These are phyloP conservation scores for Scheffersomyces lignicola DNA, from an alignment of 1,139 yeast species.

Conservation along the genomic window DNA sequence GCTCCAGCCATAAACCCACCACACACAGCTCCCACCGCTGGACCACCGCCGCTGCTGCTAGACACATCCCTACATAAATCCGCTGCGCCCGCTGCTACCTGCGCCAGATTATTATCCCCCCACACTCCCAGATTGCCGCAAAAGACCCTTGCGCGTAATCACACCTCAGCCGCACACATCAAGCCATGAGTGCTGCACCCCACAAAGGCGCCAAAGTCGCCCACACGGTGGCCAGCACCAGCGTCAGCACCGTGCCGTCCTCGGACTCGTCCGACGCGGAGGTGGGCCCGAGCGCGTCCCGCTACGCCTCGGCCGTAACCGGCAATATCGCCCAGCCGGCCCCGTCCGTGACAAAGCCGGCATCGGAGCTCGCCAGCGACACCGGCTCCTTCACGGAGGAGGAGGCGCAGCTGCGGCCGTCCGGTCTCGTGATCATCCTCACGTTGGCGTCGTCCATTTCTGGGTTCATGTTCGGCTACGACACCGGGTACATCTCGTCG, in stretches of 20 bases:
- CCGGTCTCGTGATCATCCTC: constrained; percentile 63
- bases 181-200: neutral
- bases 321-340: neutral
- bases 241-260: neutral
- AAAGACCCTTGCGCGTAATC: neutral
- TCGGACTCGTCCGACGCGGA: neutral
- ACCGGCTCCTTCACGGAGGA: constrained; percentile 3
- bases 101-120: too few species aligned
- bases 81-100: too few species aligned
- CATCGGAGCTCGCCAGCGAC: constrained; percentile 6
- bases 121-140: too few species aligned
- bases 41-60: too few species aligned
- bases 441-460: constrained; percentile 85
- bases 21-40: too few species aligned
- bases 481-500: constrained; percentile 92
- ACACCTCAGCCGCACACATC: too few species aligned
- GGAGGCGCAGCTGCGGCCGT: constrained; percentile 43
- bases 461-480: constrained; percentile 96
- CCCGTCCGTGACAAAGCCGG: constrained; percentile 1
- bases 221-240: too few species aligned
- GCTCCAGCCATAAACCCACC: too few species aligned
- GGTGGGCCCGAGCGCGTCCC: neutral
- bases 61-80: too few species aligned
- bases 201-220: neutral
- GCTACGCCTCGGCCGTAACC: neutral